Percentiles rank a stretch among this genome's conserved stretches.
phyloP scores from a whole-genome alignment of 805 yeast genomes.

The Candida arabinofermentans region DNA sequence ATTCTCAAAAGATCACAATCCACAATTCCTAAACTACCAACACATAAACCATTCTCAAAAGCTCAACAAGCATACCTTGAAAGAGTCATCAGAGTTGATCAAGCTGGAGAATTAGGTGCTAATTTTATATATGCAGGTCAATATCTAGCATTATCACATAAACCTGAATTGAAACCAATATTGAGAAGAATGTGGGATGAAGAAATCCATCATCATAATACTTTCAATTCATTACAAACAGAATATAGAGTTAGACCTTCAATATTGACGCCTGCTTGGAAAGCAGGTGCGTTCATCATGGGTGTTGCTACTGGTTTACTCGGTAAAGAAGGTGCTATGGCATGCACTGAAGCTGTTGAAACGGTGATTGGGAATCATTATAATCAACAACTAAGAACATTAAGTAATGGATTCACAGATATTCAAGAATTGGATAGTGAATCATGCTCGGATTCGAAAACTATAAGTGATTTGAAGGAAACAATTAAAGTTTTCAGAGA shows the following conservation, averaged over 20 bases:
- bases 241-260: constrained; percentile 87
- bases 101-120: constrained; percentile 98
- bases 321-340: constrained; percentile 97
- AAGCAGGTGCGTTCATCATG: constrained; percentile 78
- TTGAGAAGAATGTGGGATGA: constrained; percentile 98
- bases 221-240: constrained; percentile 75
- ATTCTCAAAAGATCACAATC: constrained; percentile 17
- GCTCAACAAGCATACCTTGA: constrained; percentile 73
- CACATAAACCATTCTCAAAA: constrained; percentile 26
- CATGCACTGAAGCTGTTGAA: constrained; percentile 98
- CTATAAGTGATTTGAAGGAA: constrained; percentile 52
- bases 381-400: constrained; percentile 78
- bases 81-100: constrained; percentile 84
- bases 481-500: constrained; percentile 79
- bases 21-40: constrained; percentile 16
- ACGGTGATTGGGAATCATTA: constrained; percentile 97
- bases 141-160: constrained; percentile 63
- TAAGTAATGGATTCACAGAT: constrained; percentile 62
- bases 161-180: constrained; percentile 74
- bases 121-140: constrained; percentile 92
- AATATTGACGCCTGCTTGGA: constrained; percentile 89
- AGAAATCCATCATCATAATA: constrained; percentile 83
- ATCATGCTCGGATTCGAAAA: constrained; percentile 40
- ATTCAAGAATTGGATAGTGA: constrained; percentile 32
- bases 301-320: constrained; percentile 84